Base-by-base conservation (phyloP, 2,329 filamentous ascomycete genomes). In the Aspergillus versicolor region DNA sequence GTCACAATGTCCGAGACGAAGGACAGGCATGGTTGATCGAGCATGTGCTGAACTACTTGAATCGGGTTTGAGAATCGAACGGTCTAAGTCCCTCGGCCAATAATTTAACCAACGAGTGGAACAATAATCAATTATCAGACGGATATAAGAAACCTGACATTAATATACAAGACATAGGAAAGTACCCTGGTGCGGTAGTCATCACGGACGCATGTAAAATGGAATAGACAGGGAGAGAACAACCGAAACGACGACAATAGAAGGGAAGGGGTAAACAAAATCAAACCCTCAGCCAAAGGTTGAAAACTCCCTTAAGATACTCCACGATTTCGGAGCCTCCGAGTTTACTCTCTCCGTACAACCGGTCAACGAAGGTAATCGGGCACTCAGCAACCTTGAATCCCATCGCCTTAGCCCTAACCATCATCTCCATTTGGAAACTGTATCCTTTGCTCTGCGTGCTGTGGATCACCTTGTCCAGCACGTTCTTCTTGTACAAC, bases 361-460 rank as follows among this genome's bases (percentile, higher is more conserved):
- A 77, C 56, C 94, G 86, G 75, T 99, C 95, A 41, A 97, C 94
- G 74, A 99, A 99, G 22, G 86, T 90, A 65, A 99, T 99, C 12
- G 94, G 94, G 60, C 96, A 93, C 82, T 99, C 94, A 15, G 90
- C 91, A 32, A 99, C 93, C 38, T 88, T 90, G 79, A 86, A 96
- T 1, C 94, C 93, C 90, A 97, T 92, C 15, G 89, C 90, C 85
- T 97, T 97, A 34, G 94, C 94, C 61, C 92, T 84, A 8, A 97
- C 93, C 88, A 97, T 97, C 87, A 99, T 89, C 83, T 97, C 93
- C 94, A 99, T 99, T 85, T 99, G 94, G 82, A 99, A 99, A 41
- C 90, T 93, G 75, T 97, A 99, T 3, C 94, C 94, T 80, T 97
- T 96, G 73, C 91, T 94, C 82, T 97, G 89, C 8, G 92, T 97